These are phyloP conservation scores for Epichloe brachyelytri DNA, from an alignment of 2,329 filamentous ascomycete genomes.

Conservation along the genomic window DNA sequence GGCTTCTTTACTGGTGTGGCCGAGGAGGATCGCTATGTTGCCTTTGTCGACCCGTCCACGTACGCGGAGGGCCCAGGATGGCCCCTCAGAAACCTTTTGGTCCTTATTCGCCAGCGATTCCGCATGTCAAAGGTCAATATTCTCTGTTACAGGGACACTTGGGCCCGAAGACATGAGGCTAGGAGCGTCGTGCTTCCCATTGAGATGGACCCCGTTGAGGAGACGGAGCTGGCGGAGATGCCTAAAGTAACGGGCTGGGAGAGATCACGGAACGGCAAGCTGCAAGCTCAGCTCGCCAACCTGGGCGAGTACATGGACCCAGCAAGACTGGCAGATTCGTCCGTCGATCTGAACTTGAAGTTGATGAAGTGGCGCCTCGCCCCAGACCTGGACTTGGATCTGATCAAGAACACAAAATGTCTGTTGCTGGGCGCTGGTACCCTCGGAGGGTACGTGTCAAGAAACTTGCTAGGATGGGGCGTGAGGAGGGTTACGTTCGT, in stretches of 20 bases:
- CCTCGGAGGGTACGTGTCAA: slow-evolving; percentile 82
- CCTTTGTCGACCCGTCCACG: slow-evolving; percentile 86
- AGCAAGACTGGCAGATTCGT: slow-evolving; percentile 72
- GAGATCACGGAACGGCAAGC: slow-evolving; percentile 63
- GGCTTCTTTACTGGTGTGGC: slow-evolving; percentile 71
- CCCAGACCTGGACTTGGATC: slow-evolving; percentile 73
- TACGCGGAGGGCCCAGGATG: slow-evolving; percentile 81
- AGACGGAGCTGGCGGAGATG: slow-evolving; percentile 40
- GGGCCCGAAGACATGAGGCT: slow-evolving; percentile 62
- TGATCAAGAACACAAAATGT: slow-evolving; percentile 81
- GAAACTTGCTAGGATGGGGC: slow-evolving; percentile 90
- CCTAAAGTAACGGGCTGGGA: slow-evolving; percentile 97
- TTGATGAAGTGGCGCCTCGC: slow-evolving; percentile 98
- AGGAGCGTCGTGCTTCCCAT: slow-evolving; percentile 68
- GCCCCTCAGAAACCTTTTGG: slow-evolving; percentile 80
- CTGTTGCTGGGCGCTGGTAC: slow-evolving; percentile 86
- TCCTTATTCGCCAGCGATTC: slow-evolving; percentile 74
- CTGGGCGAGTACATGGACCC: slow-evolving; percentile 93
- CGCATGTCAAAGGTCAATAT: slow-evolving; percentile 66
- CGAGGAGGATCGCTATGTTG: slow-evolving; percentile 66
- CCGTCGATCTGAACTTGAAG: slow-evolving; percentile 91
- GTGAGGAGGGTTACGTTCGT: slow-evolving; percentile 92
- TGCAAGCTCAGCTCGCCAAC: slow-evolving; percentile 66
- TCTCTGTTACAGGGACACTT: slow-evolving; percentile 79
- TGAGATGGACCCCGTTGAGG: slow-evolving; percentile 35